Evolutionary conservation across 106 monocot species (phyloP).

Genomic region (Apostasia shenzhenica): DNA sequence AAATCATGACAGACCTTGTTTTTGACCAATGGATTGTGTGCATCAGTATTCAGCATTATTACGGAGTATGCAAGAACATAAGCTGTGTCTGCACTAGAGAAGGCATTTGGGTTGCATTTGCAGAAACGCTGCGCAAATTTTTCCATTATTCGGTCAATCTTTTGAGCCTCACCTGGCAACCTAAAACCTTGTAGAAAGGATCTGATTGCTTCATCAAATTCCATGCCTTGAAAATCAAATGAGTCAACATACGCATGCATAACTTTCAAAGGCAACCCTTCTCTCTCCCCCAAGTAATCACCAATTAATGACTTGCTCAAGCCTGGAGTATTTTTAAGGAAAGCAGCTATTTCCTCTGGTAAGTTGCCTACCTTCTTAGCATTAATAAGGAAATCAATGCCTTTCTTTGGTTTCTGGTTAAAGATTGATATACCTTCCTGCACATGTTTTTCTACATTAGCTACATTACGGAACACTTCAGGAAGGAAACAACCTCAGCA

Average conservation of each 20-base stretch:
- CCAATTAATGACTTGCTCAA: constrained; percentile 83
- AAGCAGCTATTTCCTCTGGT: constrained; percentile 77
- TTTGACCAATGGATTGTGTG: constrained; percentile 93
- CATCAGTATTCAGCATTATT: constrained; percentile 93
- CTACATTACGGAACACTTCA: neutral
- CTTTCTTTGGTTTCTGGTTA: constrained; percentile 84
- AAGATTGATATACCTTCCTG: constrained; percentile 95
- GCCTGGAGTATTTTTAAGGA: constrained; percentile 69
- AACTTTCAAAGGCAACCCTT: constrained; percentile 71
- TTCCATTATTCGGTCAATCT: constrained; percentile 91
- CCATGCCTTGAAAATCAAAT: constrained; percentile 87
- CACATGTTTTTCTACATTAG: neutral
- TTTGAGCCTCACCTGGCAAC: constrained; percentile 93
- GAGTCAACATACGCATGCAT: constrained; percentile 99
- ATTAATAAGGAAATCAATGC: constrained; percentile 83
- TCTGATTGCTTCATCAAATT: constrained; percentile 90
- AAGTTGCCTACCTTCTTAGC: constrained; percentile 73
- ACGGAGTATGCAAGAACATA: constrained; percentile 97
- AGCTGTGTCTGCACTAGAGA: constrained; percentile 92
- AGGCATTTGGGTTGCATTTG: constrained; percentile 85
- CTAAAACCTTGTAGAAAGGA: constrained; percentile 75
- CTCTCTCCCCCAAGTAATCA: constrained; percentile 93
- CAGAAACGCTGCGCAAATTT: constrained; percentile 93
- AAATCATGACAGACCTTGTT: constrained; percentile 53
- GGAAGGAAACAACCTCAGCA: neutral